Percentiles rank a stretch among this genome's conserved stretches.
phyloP scores from a whole-genome alignment of 108 stramenopile species.

The Nitzschia palea region DNA sequence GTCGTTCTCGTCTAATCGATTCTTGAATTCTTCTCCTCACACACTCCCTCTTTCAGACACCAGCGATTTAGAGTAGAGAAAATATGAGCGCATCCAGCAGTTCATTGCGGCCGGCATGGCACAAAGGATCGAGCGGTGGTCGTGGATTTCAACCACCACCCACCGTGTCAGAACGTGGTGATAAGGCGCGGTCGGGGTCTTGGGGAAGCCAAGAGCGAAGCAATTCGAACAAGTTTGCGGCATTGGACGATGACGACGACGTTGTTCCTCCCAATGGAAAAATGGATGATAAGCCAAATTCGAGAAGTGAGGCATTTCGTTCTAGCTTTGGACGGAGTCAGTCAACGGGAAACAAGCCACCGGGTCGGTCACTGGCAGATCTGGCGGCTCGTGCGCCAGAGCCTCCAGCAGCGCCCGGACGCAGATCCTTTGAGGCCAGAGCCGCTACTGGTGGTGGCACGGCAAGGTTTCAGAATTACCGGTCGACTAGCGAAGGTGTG shows the following conservation, averaged over 20 bases:
- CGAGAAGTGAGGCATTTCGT: constrained; percentile 44
- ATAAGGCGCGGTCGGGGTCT: constrained; percentile 31
- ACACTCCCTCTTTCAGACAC: not conserved
- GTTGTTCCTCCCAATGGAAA: constrained; percentile 13
- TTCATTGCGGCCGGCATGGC: constrained; percentile 58
- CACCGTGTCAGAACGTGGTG: constrained; percentile 43
- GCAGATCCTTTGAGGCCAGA: constrained; percentile 4
- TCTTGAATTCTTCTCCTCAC: no score
- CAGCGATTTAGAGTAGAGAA: not conserved
- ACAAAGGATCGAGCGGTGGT: constrained; percentile 34
- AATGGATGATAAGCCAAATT: constrained; percentile 22
- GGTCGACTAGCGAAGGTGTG: constrained; percentile 5
- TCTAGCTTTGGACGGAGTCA: constrained; percentile 26
- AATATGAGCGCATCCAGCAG: constrained; percentile 32
- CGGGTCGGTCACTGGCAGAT: constrained; percentile 61
- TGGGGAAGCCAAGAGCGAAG: constrained; percentile 30
- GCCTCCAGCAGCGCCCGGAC: constrained; percentile 7
- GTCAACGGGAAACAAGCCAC: constrained; percentile 28
- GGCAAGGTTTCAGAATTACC: constrained; percentile 28
- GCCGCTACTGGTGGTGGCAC: constrained; percentile 4
- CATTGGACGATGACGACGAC: constrained; percentile 51
- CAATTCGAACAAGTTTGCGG: constrained; percentile 51
- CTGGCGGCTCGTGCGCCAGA: constrained; percentile 49
- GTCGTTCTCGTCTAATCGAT: no score
- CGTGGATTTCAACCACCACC: constrained; percentile 83